Evolutionary conservation across 192 early-diverging fungal species (phyloP), one percentile per base, ranked within the genome.

Genomic region (Coemansia sp.): DNA sequence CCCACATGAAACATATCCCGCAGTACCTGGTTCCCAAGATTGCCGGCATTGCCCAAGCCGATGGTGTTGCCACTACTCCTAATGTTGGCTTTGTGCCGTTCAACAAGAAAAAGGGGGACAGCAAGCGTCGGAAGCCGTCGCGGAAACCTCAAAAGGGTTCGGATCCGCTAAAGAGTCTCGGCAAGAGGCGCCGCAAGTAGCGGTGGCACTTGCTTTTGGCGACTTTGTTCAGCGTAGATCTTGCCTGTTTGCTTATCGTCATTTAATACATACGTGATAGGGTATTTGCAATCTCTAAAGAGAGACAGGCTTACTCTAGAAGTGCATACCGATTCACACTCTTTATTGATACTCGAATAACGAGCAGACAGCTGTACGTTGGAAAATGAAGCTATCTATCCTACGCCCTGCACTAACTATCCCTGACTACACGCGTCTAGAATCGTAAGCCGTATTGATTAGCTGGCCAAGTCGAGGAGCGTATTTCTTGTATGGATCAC

Each of bases 1-100:
- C 85, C 15, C 96, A 99, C 65, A 88, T 99, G 89, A 94, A 93
- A 82, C 91, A 96, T 67, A 88, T 98, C 14, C 97, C 97, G 9
- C 85, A 89, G 39, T 99, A 99, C 78, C 77, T 99, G 73, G 88
- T 94, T 79, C 97, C 97, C 39, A 93, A 91, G 60, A 88, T 90
- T 36, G 69, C 86, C 4, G 71, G 76, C 0, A 82, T 83, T 37
- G 67, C 72, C 8, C 70, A 71, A 58, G 70, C 80, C 29, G 71
- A 74, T 31, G 80, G 80, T 40, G 53, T 77, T 40, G 76, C 71
- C 1, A 72, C 64, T 5, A 61, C 76, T 0, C 69, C 68, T 9
- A 57, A 83, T 38, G 74, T 82, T 3, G 83, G 76, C 8, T 79
- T 79, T 74, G 76, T 84, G 38, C 76, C 83, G 24, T 83, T 81